Conservation (phyloP, 2,329 filamentous ascomycete genomes). For the Stachybotrys chlorohalonatus region DNA sequence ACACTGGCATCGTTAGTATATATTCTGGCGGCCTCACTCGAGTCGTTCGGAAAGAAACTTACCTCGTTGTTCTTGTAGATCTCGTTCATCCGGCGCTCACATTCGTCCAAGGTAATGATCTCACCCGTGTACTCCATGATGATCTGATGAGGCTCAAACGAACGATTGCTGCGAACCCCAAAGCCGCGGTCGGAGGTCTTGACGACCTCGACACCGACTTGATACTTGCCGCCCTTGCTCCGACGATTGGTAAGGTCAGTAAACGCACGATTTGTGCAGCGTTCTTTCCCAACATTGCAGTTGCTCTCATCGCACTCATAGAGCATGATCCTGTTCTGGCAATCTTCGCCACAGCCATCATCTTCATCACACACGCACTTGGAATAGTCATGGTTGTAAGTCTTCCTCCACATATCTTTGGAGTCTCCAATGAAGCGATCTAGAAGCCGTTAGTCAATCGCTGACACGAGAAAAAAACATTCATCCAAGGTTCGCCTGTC, state of each 20-base stretch:
- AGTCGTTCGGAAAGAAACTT: slow-evolving; percentile 18
- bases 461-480: not conserved
- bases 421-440: slow-evolving; percentile 88
- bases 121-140: slow-evolving; percentile 98
- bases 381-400: slow-evolving; percentile 63
- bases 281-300: slow-evolving; percentile 65
- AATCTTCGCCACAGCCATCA: slow-evolving; percentile 78
- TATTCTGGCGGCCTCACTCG: not conserved
- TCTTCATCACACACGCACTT: slow-evolving; percentile 71
- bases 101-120: slow-evolving; percentile 92
- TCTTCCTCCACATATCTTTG: slow-evolving; percentile 70
- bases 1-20: slow-evolving; percentile 51
- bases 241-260: slow-evolving; percentile 66
- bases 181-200: slow-evolving; percentile 84
- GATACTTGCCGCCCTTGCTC: slow-evolving; percentile 73
- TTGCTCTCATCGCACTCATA: slow-evolving; percentile 93
- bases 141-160: slow-evolving; percentile 82
- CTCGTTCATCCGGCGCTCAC: slow-evolving; percentile 86
- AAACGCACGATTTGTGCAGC: slow-evolving; percentile 84
- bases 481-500: not conserved
- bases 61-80: slow-evolving; percentile 92
- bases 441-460: slow-evolving; percentile 27
- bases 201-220: slow-evolving; percentile 89
- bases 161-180: slow-evolving; percentile 83
- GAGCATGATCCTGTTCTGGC: slow-evolving; percentile 92